These are phyloP conservation scores for Neonectria magnoliae DNA, from an alignment of 2,329 filamentous ascomycete genomes.

Conservation along the genomic window DNA sequence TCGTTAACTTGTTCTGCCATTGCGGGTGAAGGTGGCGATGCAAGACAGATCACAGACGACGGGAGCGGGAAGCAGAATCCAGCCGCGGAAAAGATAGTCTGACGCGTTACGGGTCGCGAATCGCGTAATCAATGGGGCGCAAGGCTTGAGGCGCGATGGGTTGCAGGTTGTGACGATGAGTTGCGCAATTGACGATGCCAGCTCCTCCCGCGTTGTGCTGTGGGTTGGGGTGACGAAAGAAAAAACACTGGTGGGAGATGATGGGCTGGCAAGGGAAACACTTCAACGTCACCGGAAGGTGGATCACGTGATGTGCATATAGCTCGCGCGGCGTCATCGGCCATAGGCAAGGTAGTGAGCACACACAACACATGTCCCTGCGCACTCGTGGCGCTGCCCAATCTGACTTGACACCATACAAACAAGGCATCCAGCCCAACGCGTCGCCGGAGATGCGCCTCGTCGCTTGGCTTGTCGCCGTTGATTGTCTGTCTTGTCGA, in stretches of 20 bases:
- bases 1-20: constrained; percentile 54
- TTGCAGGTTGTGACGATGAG: constrained; percentile 43
- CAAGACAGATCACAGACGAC: constrained; percentile 32
- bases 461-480: background rate
- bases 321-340: constrained; percentile 39
- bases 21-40: constrained; percentile 37
- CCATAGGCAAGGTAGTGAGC: constrained; percentile 24
- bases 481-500: constrained; percentile 9
- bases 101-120: constrained; percentile 46
- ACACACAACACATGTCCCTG: constrained; percentile 28
- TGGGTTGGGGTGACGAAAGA: constrained; percentile 48
- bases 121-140: constrained; percentile 44
- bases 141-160: constrained; percentile 45
- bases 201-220: constrained; percentile 47
- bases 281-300: constrained; percentile 49
- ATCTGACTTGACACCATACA: constrained; percentile 35
- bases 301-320: constrained; percentile 47
- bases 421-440: constrained; percentile 28
- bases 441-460: constrained; percentile 25
- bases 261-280: constrained; percentile 45
- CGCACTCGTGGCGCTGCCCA: constrained; percentile 16
- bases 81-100: constrained; percentile 35
- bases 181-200: constrained; percentile 47
- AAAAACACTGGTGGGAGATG: constrained; percentile 48
- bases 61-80: constrained; percentile 29